phyloP scores from a whole-genome alignment of 1,284 basidiomycete species.

The Cystobasidium pallidum region DNA sequence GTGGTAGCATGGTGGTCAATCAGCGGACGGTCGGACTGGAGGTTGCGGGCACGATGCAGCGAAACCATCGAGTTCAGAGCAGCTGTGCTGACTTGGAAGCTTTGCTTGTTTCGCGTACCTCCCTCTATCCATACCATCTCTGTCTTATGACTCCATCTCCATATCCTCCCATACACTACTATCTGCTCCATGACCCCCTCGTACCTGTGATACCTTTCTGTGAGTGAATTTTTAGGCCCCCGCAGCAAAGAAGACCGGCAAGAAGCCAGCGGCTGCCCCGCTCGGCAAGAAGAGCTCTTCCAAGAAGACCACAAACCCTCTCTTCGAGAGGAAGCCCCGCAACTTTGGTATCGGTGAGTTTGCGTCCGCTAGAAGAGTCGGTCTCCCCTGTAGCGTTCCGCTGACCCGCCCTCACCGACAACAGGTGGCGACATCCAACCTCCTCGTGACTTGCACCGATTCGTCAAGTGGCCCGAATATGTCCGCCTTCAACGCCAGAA shows the following conservation, averaged over 20 bases:
- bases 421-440: conserved; percentile 92
- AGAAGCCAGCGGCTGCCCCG: conserved; percentile 50
- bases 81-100: conserved; percentile 26
- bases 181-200: conserved; percentile 46
- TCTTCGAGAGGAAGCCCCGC: conserved; percentile 86
- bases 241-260: conserved; percentile 45
- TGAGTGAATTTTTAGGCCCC: conserved; percentile 32
- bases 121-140: background rate
- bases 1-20: conserved; percentile 5
- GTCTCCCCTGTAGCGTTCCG: background rate
- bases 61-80: background rate
- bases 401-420: conserved; percentile 10
- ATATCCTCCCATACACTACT: conserved; percentile 17
- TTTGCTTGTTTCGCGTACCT: conserved; percentile 1
- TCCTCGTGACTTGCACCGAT: conserved; percentile 88
- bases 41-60: conserved; percentile 16
- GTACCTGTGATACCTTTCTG: background rate
- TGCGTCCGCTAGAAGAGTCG: conserved; percentile 9
- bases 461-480: conserved; percentile 99
- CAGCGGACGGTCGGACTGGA: background rate
- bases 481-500: conserved; percentile 97
- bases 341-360: conserved; percentile 92
- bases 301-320: conserved; percentile 83
- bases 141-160: background rate
- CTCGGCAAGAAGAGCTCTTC: conserved; percentile 61